Evolutionary conservation across 164 flowering plant genomes (phyloP), one percentile per base, ranked within the genome.

Genomic region (Vitis rupestris): DNA sequence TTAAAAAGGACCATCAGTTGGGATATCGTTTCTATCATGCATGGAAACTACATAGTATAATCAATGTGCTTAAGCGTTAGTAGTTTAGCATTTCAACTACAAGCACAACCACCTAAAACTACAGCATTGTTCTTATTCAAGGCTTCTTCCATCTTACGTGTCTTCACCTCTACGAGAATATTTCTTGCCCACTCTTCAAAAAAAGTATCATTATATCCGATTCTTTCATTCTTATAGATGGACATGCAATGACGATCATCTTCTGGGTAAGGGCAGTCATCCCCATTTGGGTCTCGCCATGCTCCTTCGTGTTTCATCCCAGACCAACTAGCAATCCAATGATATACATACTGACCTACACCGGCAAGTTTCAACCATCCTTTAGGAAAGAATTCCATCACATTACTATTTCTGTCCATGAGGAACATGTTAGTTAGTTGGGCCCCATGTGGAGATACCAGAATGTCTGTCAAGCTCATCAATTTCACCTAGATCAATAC

Each of bases 291-390:
- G 56, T 92, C 97, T 49, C 87, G 79, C 90, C 90, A 90, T 16
- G 90, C 85, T 11, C 94, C 93, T 19, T 72, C 68, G 71, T 90
- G 91, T 10, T 48, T 82, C 90, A 92, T 87, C 27, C 87, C 87
- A 0, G 84, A 80, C 69, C 70, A 75, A 49, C 73, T 74, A 5
- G 90, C 85, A 49, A 84, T 69, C 90, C 87, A 85, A 52, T 80
- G 89, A 66, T 70, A 79, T 3, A 82, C 91, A 53, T 74, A 84
- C 66, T 90, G 90, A 11, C 96, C 96, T 1, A 81, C 70, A 1
- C 92, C 92, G 0, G 91, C 96, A 2, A 84, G 82, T 71, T 90
- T 79, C n/a, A 82, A 63, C 94, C 92, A 92, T 4, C 97, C 96
- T 70, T 79, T 84, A 3, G 93, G 97, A 73, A 85, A 92, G 74